Evolutionary conservation across 1,284 basidiomycete genomes (phyloP).

Genomic region (Mycosarcoma maydis): DNA sequence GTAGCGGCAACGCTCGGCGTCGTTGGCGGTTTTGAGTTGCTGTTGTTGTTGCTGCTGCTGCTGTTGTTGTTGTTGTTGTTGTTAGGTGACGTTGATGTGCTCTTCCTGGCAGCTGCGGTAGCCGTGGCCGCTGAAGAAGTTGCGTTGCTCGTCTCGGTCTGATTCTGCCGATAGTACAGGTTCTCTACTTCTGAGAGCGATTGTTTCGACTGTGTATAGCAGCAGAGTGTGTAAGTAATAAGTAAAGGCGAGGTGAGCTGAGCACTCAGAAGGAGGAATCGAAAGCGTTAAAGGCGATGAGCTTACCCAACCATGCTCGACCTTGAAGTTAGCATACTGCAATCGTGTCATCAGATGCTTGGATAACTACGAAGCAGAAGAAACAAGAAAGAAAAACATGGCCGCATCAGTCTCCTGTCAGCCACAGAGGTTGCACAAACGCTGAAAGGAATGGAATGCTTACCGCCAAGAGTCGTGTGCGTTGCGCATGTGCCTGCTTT

Average conservation of each 20-base stretch:
- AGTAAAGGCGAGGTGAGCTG: no score
- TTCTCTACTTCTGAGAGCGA: conserved; percentile 65
- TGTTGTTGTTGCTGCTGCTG: conserved; percentile 18
- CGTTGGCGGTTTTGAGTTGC: conserved; percentile 16
- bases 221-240: neutral
- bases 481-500: conserved; percentile 48
- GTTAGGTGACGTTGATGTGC: conserved; percentile 33
- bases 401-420: neutral
- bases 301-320: conserved; percentile 64
- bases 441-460: conserved; percentile 2
- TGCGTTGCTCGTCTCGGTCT: conserved; percentile 13
- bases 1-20: conserved; percentile 24
- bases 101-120: conserved; percentile 8
- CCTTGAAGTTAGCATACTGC: conserved; percentile 63
- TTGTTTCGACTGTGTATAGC: conserved; percentile 50
- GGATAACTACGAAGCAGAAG: conserved; percentile 37
- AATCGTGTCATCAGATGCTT: conserved; percentile 55
- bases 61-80: conserved; percentile 14
- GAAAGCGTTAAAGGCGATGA: neutral
- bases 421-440: neutral
- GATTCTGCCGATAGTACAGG: conserved; percentile 57
- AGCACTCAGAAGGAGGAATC: no score
- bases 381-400: neutral
- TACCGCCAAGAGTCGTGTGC: conserved; percentile 43
- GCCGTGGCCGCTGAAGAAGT: neutral